Conservation (phyloP, 2,329 filamentous ascomycete species). For the Paraphoma chrysanthemicola region DNA sequence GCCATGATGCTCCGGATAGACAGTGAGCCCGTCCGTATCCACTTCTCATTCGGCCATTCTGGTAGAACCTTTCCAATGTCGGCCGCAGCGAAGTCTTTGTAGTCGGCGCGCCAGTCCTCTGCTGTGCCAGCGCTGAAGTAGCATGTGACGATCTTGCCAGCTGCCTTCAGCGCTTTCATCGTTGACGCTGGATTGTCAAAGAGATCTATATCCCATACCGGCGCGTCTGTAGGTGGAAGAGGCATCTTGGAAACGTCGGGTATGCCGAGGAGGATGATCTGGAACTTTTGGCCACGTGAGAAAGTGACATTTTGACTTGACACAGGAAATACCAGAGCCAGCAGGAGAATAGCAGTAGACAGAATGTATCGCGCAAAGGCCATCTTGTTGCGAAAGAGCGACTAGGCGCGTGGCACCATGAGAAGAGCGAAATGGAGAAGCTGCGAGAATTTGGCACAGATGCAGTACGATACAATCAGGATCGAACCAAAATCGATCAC, state of each 20-base stretch:
- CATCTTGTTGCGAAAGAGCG: neutral
- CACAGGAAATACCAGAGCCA: neutral
- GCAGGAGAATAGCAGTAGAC: neutral
- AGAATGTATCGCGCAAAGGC: neutral
- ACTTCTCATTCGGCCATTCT: conserved; percentile 41
- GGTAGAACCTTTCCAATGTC: conserved; percentile 37
- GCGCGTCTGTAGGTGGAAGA: conserved; percentile 32
- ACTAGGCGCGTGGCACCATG: neutral
- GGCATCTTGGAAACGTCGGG: conserved; percentile 36
- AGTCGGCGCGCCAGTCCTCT: conserved; percentile 40
- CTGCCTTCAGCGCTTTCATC: conserved; percentile 25
- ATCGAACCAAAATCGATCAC: conserved; percentile 1
- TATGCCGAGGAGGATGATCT: conserved; percentile 33
- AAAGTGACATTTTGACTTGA: conserved; percentile 22
- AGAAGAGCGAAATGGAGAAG: neutral
- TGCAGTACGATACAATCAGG: neutral
- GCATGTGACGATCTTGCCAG: conserved; percentile 39
- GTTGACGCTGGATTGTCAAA: conserved; percentile 35
- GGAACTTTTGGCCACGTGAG: conserved; percentile 33
- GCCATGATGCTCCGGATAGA: conserved; percentile 37
- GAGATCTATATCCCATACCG: conserved; percentile 40
- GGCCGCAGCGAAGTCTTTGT: conserved; percentile 25
- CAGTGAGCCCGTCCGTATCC: conserved; percentile 31
- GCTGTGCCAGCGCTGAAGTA: conserved; percentile 42
- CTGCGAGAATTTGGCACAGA: neutral